Percentiles rank a stretch among this genome's conserved stretches.
Evolutionary conservation across 1,284 basidiomycete species (phyloP).

Genomic region (Golubevia sp.): DNA sequence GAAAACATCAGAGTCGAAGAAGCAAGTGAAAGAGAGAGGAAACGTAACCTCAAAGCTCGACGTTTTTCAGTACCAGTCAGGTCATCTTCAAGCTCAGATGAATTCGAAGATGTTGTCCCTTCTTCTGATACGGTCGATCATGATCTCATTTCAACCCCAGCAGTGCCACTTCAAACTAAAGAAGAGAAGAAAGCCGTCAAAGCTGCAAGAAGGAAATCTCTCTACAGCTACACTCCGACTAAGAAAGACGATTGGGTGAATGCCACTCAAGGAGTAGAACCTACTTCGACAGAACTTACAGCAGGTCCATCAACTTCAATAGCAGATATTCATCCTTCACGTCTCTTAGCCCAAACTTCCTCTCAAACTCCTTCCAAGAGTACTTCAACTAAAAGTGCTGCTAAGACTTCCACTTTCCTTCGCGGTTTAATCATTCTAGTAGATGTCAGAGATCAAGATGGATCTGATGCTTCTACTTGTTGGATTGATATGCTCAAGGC

Average conservation of each 20-base stretch:
- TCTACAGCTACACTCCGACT: conserved; percentile 26
- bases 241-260: conserved; percentile 17
- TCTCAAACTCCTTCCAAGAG: background rate
- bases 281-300: background rate
- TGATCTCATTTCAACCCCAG: background rate
- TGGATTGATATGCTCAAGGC: conserved; percentile 42
- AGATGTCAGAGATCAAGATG: conserved; percentile 43
- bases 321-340: background rate
- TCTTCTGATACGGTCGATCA: background rate
- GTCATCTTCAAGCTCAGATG: background rate
- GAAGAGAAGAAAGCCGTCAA: background rate
- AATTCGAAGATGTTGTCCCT: background rate
- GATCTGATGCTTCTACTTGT: conserved; percentile 33
- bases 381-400: background rate
- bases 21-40: background rate
- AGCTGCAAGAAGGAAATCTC: conserved; percentile 24
- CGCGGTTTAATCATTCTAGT: conserved; percentile 40
- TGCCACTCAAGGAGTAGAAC: background rate
- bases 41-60: background rate
- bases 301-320: background rate
- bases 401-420: conserved; percentile 14
- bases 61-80: background rate
- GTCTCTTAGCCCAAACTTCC: background rate
- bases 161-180: background rate
- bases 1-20: background rate